phyloP scores from a whole-genome alignment of 208 protist genomes.

The Blechomonas ayalai region DNA sequence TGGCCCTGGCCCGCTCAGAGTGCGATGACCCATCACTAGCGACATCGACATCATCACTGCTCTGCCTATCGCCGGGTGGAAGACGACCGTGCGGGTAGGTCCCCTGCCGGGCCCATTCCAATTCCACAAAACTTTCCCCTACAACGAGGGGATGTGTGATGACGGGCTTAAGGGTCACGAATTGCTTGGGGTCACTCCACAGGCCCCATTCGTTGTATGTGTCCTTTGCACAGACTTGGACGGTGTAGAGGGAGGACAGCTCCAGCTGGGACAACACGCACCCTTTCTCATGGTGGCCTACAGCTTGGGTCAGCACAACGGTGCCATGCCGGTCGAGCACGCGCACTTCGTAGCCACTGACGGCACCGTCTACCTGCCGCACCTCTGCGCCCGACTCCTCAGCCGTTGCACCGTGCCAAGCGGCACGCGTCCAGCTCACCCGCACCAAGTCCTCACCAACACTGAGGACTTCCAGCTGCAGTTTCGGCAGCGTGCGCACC shows the following conservation, averaged over 20 bases:
- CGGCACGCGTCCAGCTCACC: conserved; percentile 63
- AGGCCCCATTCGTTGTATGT: conserved; percentile 89
- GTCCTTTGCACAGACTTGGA: conserved; percentile 86
- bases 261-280: conserved; percentile 58
- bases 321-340: conserved; percentile 50
- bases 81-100: not conserved
- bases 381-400: conserved; percentile 22
- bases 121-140: conserved; percentile 80
- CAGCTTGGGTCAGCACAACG: conserved; percentile 41
- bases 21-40: no score
- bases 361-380: conserved; percentile 72
- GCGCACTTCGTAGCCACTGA: conserved; percentile 83
- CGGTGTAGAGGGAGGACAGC: conserved; percentile 65
- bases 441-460: conserved; percentile 89
- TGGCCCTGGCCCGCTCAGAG: no score
- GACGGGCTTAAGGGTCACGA: conserved; percentile 79
- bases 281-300: conserved; percentile 54
- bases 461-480: conserved; percentile 64
- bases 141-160: conserved; percentile 34
- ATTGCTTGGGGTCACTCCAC: conserved; percentile 72
- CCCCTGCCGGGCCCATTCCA: conserved; percentile 66
- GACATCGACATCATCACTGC: no score
- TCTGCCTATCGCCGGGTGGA: conserved; percentile 4
- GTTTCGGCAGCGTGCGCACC: conserved; percentile 86
- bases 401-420: conserved; percentile 53